A percentile compares a stretch with the other conserved stretches of the same genome.
phyloP scores from a whole-genome alignment of 371 early-diverging fungal genomes.

The Apophysomyces sp. region DNA sequence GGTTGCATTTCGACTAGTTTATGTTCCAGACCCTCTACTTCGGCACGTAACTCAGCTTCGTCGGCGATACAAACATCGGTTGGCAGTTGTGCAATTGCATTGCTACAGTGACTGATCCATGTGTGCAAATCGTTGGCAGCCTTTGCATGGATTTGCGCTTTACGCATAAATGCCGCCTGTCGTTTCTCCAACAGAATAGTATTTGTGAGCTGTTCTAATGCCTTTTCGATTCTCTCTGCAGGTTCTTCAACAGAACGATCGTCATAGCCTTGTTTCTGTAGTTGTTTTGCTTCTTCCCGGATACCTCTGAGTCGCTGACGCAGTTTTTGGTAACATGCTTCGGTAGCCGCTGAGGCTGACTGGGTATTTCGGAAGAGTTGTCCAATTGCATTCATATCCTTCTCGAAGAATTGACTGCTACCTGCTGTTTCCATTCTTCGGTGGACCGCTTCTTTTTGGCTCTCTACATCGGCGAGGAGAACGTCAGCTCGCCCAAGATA shows the following conservation, averaged over 20 bases:
- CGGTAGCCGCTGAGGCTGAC: conserved; percentile 13
- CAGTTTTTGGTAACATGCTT: conserved; percentile 16
- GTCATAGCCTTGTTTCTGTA: conserved; percentile 24
- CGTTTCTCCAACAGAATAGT: conserved; percentile 28
- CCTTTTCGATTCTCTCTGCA: conserved; percentile 19
- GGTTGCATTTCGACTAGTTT: conserved; percentile 36
- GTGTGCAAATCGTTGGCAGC: conserved; percentile 37
- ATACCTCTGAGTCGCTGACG: conserved; percentile 19
- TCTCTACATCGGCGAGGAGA: conserved; percentile 21
- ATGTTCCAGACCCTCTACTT: conserved; percentile 34
- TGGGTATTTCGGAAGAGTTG: conserved; percentile 14
- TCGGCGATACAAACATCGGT: conserved; percentile 41
- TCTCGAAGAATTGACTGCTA: conserved; percentile 18
- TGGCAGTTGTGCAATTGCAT: conserved; percentile 33
- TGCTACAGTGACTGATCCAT: conserved; percentile 44
- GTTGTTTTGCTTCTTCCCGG: conserved; percentile 20
- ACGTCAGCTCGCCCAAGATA: conserved; percentile 29
- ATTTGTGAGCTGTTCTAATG: conserved; percentile 23
- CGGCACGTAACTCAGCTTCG: conserved; percentile 37
- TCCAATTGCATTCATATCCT: conserved; percentile 18
- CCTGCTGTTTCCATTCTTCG: conserved; percentile 28
- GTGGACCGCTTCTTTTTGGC: conserved; percentile 23
- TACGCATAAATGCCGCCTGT: conserved; percentile 41
- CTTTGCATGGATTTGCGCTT: conserved; percentile 41
- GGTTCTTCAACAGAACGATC: conserved; percentile 22